A percentile compares a stretch with the other conserved stretches of the same genome.
These are phyloP conservation scores for Tubosaeta sp. DNA, from an alignment of 768 basidiomycete species.

Conservation along the genomic window DNA sequence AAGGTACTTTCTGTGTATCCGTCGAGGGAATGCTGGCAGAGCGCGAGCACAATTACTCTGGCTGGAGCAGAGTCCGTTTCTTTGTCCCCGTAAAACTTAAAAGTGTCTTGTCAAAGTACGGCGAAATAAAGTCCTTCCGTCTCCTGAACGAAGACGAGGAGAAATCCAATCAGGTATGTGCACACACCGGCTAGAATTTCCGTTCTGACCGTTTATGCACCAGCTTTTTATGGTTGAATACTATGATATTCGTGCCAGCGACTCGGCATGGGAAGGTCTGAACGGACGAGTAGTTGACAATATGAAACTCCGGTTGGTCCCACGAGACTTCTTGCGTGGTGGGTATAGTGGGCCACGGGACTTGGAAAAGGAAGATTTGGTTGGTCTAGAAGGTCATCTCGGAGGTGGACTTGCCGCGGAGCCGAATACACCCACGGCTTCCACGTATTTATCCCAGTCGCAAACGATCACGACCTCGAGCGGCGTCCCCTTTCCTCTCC, in stretches of 20 bases:
- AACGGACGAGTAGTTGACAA: slow-evolving; percentile 48
- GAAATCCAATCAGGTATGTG: slow-evolving; percentile 25
- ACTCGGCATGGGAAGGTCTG: slow-evolving; percentile 47
- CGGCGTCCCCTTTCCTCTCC: slow-evolving; percentile 21
- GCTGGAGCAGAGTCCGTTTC: slow-evolving; percentile 23
- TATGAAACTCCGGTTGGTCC: slow-evolving; percentile 45
- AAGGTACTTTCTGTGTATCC: slow-evolving; percentile 49
- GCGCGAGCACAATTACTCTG: slow-evolving; percentile 19
- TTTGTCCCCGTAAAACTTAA: slow-evolving; percentile 28
- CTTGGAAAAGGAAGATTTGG: slow-evolving; percentile 27
- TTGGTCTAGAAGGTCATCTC: slow-evolving; percentile 26
- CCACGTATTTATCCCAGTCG: slow-evolving; percentile 33
- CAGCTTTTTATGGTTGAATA: slow-evolving; percentile 60
- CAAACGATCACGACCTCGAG: slow-evolving; percentile 22
- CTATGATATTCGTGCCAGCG: slow-evolving; percentile 59
- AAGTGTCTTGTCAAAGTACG: slow-evolving; percentile 26
- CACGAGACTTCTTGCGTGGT: slow-evolving; percentile 28
- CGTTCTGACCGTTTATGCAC: slow-evolving; percentile 14
- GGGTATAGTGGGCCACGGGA: slow-evolving; percentile 18
- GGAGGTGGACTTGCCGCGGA: slow-evolving; percentile 32
- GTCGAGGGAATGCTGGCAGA: slow-evolving; percentile 29
- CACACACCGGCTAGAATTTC: neutral
- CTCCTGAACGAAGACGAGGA: slow-evolving; percentile 24
- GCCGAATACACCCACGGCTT: slow-evolving; percentile 34
- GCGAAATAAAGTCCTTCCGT: slow-evolving; percentile 29